Conservation (phyloP, 257 asterid species). For the Leonotis leonurus region DNA sequence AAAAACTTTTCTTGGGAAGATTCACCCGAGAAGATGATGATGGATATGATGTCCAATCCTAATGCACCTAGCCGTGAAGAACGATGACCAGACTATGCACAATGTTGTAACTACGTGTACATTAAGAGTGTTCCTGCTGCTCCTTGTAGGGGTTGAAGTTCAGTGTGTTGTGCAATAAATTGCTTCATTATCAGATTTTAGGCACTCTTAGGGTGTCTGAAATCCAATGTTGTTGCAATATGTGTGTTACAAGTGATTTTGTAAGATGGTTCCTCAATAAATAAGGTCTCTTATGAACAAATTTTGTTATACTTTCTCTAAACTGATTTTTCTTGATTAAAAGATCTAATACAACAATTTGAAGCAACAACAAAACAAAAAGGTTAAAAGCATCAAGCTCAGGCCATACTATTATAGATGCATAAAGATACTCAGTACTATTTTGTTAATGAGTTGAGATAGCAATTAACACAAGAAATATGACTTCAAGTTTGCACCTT, state of each 20-base stretch:
- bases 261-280: neutral
- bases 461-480: neutral
- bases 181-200: neutral
- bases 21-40: constrained; percentile 96
- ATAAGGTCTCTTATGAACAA: too few species aligned
- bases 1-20: constrained; percentile 89
- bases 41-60: constrained; percentile 86
- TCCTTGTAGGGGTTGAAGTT: neutral
- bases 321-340: neutral
- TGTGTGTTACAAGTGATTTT: neutral
- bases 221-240: too few species aligned
- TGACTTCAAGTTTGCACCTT: neutral
- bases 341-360: neutral
- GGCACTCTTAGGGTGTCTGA: too few species aligned
- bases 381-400: too few species aligned
- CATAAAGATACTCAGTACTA: neutral
- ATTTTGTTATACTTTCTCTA: too few species aligned
- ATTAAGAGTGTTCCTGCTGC: too few species aligned
- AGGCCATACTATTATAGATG: neutral
- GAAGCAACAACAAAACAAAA: too few species aligned
- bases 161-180: neutral
- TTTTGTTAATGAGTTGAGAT: too few species aligned
- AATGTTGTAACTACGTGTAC: too few species aligned
- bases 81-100: constrained; percentile 21
- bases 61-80: constrained; percentile 53